Evolutionary conservation across 2,329 filamentous ascomycete species (phyloP).

Genomic region (Penicillium crustosum): DNA sequence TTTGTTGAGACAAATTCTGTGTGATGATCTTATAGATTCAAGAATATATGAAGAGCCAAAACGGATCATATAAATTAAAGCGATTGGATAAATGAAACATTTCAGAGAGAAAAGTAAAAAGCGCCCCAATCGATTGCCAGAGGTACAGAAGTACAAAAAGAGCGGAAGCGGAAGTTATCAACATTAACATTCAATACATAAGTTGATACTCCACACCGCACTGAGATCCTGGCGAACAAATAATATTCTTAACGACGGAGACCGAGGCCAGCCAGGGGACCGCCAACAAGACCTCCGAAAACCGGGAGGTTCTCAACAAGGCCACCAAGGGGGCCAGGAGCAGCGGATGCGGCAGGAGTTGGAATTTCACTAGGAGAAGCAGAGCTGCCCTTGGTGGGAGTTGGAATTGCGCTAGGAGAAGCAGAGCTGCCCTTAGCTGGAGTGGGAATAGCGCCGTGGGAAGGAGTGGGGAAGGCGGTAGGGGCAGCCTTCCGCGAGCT

Average conservation of each 20-base stretch:
- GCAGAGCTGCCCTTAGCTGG: conserved; percentile 4
- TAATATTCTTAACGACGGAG: conserved; percentile 1
- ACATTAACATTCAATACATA: not conserved
- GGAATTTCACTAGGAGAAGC: conserved; percentile 10
- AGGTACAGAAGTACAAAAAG: conserved; percentile 13
- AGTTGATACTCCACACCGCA: not conserved
- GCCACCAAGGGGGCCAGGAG: not conserved
- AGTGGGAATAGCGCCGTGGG: not conserved
- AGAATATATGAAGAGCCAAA: not conserved
- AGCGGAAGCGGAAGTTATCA: not conserved
- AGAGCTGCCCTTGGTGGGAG: not conserved
- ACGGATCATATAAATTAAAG: conserved; percentile 1
- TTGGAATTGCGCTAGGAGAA: conserved; percentile 1
- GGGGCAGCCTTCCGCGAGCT: not conserved
- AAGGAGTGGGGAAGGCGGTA: not conserved
- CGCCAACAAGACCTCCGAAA: conserved; percentile 9
- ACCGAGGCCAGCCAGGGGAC: conserved; percentile 2
- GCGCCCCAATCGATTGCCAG: conserved; percentile 3
- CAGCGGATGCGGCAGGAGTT: conserved; percentile 6
- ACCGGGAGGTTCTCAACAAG: conserved; percentile 5
- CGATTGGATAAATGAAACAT: conserved; percentile 20
- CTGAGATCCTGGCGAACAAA: not conserved
- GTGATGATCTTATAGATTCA: not conserved
- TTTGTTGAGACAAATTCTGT: not conserved
- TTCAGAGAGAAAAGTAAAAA: conserved; percentile 2